Percentiles rank a stretch among this genome's conserved stretches.
Evolutionary conservation across 1,284 basidiomycete species (phyloP).

Genomic region (Somion occarium): DNA sequence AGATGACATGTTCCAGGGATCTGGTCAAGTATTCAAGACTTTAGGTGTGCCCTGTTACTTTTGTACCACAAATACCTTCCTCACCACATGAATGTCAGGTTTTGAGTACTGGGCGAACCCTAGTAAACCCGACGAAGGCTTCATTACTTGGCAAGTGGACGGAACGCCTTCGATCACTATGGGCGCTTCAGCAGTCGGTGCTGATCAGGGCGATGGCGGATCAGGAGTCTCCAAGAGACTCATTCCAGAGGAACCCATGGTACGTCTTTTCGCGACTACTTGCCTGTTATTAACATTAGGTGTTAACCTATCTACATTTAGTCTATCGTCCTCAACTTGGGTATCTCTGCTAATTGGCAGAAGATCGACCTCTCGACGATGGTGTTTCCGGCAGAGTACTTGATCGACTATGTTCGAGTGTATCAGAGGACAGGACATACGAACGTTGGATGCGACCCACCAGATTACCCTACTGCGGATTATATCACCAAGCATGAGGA

Average conservation of each 20-base stretch:
- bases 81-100: slow-evolving; percentile 31
- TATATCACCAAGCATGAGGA: slow-evolving; percentile 36
- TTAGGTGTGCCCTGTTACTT: slow-evolving; percentile 32
- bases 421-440: slow-evolving; percentile 41
- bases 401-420: slow-evolving; percentile 60
- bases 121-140: slow-evolving; percentile 46
- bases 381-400: slow-evolving; percentile 35
- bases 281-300: slow-evolving; percentile 1
- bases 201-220: slow-evolving; percentile 42
- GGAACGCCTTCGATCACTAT: slow-evolving; percentile 49
- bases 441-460: slow-evolving; percentile 54
- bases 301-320: slow-evolving; percentile 12
- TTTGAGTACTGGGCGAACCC: slow-evolving; percentile 70
- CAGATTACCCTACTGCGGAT: slow-evolving; percentile 45
- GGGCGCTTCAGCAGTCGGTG: slow-evolving; percentile 47
- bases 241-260: slow-evolving; percentile 51
- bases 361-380: slow-evolving; percentile 35
- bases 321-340: slow-evolving; percentile 39
- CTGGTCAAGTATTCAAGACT: slow-evolving; percentile 39
- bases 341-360: slow-evolving; percentile 49
- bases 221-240: slow-evolving; percentile 49
- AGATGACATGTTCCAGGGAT: slow-evolving; percentile 51
- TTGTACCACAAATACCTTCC: too few species aligned
- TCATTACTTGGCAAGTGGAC: slow-evolving; percentile 62
- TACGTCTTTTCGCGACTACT: slow-evolving; percentile 28